A percentile compares a stretch with the other conserved stretches of the same genome.
phyloP scores from a whole-genome alignment of 257 asterid species.

The Sherardia arvensis region DNA sequence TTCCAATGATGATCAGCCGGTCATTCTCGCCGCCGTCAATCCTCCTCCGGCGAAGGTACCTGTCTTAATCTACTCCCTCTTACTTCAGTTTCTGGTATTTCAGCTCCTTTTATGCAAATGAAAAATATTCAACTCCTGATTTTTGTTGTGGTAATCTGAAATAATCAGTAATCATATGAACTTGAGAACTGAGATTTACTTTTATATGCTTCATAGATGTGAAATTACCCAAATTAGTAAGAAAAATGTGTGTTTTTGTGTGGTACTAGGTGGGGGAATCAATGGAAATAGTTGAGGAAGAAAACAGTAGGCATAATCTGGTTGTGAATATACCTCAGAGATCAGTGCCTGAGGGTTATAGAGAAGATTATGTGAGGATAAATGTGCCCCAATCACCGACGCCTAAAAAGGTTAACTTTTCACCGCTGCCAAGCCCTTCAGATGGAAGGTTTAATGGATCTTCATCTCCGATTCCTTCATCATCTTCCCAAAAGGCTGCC shows the following conservation, averaged over 20 bases:
- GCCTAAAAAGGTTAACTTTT: slow-evolving; percentile 67
- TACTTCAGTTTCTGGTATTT: no score
- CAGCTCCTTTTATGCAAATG: not conserved
- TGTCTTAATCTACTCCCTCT: not conserved
- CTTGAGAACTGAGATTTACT: not conserved
- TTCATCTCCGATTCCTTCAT: slow-evolving; percentile 38
- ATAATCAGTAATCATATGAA: not conserved
- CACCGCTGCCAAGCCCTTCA: slow-evolving; percentile 79
- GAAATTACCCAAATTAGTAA: not conserved
- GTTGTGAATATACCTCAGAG: slow-evolving; percentile 32
- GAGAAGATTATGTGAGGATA: slow-evolving; percentile 45
- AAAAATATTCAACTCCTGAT: not conserved
- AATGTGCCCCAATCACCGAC: slow-evolving; percentile 64
- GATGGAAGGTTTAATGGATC: slow-evolving; percentile 36
- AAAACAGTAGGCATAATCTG: slow-evolving; percentile 17
- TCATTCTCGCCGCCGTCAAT: slow-evolving; percentile 14
- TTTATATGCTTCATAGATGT: not conserved
- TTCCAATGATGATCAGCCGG: slow-evolving; percentile 18
- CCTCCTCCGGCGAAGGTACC: slow-evolving; percentile 32
- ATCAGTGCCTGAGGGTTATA: slow-evolving; percentile 19
- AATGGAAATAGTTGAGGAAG: slow-evolving; percentile 69
- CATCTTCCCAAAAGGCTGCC: slow-evolving; percentile 42
- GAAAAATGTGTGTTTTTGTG: not conserved
- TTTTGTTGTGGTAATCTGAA: not conserved
- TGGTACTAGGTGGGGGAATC: slow-evolving; percentile 40